A percentile compares a stretch with the other conserved stretches of the same genome.
These are phyloP conservation scores for Piper longum DNA, from an alignment of 164 flowering plant species.

Conservation along the genomic window DNA sequence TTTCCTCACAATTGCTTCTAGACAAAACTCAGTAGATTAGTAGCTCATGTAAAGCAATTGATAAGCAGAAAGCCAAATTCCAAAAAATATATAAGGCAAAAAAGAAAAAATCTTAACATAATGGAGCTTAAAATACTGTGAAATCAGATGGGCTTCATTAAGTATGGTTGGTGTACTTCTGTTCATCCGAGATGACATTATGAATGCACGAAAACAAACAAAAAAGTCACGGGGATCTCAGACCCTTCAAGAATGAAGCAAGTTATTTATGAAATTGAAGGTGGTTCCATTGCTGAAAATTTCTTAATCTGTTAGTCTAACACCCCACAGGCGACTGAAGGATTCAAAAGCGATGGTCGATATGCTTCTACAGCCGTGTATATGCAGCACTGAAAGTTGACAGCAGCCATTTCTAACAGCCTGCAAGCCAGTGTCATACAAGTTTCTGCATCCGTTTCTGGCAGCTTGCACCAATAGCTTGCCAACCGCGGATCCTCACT, in stretches of 20 bases:
- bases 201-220: background rate
- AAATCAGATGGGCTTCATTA: too few species aligned
- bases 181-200: too few species aligned
- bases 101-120: too few species aligned
- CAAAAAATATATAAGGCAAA: too few species aligned
- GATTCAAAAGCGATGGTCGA: conserved; percentile 27
- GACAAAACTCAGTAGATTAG: too few species aligned
- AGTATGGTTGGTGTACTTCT: too few species aligned
- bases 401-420: conserved; percentile 53
- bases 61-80: too few species aligned
- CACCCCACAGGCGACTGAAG: conserved; percentile 28
- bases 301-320: conserved; percentile 37
- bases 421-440: conserved; percentile 40
- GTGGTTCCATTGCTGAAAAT: conserved; percentile 1
- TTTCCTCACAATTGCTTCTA: too few species aligned
- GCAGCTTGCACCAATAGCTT: conserved; percentile 43
- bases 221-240: background rate
- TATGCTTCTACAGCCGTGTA: conserved; percentile 18
- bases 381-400: conserved; percentile 30
- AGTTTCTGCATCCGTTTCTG: conserved; percentile 37
- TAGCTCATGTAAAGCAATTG: too few species aligned
- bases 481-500: conserved; percentile 42
- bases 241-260: background rate
- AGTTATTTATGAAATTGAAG: conserved; percentile 1
- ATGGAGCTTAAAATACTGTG: too few species aligned